Evolutionary conservation across 2,329 filamentous ascomycete species (phyloP).

Genomic region (Apiospora kogelbergensis): DNA sequence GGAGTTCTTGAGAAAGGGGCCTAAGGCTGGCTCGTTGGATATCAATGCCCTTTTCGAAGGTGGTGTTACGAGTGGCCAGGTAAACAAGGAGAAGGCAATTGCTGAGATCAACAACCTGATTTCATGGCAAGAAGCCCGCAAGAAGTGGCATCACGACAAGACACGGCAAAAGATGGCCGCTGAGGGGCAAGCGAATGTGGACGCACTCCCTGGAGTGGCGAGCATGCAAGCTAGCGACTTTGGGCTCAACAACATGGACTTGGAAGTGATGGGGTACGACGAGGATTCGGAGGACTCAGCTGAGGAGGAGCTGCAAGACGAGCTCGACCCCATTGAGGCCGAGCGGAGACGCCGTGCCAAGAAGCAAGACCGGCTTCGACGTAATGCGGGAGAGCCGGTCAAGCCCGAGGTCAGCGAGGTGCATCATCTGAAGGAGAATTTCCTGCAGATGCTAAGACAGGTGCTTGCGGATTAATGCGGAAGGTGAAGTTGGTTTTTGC

Average conservation of each 20-base stretch:
- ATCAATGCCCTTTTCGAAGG: conserved; percentile 92
- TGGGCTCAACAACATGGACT: conserved; percentile 81
- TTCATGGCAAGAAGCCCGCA: conserved; percentile 89
- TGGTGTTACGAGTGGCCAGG: conserved; percentile 62
- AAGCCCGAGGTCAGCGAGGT: conserved; percentile 82
- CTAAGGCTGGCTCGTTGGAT: conserved; percentile 81
- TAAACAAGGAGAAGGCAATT: conserved; percentile 73
- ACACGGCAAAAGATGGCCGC: conserved; percentile 98
- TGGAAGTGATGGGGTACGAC: conserved; percentile 82
- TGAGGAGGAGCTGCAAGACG: conserved; percentile 72
- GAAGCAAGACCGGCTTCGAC: conserved; percentile 76
- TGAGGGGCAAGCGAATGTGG: conserved; percentile 58
- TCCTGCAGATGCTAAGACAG: conserved; percentile 77
- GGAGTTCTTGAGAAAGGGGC: conserved; percentile 86
- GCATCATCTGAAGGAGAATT: conserved; percentile 75
- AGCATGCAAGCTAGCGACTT: conserved; percentile 82
- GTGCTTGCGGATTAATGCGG: conserved; percentile 69
- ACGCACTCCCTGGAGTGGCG: conserved; percentile 50
- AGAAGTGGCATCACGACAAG: conserved; percentile 98
- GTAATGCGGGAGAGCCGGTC: conserved; percentile 77
- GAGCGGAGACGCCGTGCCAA: conserved; percentile 77
- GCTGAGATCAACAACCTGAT: conserved; percentile 84
- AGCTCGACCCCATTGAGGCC: conserved; percentile 82
- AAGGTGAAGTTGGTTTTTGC: background rate
- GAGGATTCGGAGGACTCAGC: conserved; percentile 67